Evolutionary conservation across 305 asterid species (phyloP).

Genomic region (Fraxinus sp.): DNA sequence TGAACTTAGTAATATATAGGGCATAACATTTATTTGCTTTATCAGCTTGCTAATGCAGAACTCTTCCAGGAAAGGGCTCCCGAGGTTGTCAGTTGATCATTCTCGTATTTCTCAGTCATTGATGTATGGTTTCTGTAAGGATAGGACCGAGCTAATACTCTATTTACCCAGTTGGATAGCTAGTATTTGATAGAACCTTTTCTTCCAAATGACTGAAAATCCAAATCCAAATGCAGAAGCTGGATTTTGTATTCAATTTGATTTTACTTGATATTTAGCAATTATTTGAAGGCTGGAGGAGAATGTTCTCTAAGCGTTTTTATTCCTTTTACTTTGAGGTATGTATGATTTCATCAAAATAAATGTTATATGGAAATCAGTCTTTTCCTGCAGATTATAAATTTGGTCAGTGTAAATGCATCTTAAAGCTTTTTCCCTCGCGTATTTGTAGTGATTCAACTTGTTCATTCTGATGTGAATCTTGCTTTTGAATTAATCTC

Average conservation of each 20-base stretch:
- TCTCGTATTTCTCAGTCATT: not conserved
- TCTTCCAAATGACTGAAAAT: not conserved
- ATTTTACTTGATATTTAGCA: not conserved
- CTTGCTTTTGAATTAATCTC: not conserved
- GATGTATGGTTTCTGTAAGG: not conserved
- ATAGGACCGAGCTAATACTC: not conserved
- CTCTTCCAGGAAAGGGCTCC: not conserved
- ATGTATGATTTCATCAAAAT: not conserved
- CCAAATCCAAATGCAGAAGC: not conserved
- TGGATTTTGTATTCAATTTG: not conserved
- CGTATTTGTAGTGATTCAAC: not conserved
- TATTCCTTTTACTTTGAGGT: not conserved
- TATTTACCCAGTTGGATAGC: not conserved
- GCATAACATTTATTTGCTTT: not conserved
- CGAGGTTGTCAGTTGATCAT: not conserved
- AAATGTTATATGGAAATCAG: not conserved
- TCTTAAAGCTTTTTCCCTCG: not conserved
- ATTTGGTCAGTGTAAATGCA: not conserved
- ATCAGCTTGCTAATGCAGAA: not conserved
- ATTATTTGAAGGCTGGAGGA: not conserved
- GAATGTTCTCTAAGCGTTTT: not conserved
- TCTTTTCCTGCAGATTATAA: not conserved
- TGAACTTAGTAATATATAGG: not conserved
- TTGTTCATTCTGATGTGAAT: not conserved
- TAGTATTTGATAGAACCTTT: not conserved